Conservation (phyloP, 768 basidiomycete species). For the Psilocybe cubensis region DNA sequence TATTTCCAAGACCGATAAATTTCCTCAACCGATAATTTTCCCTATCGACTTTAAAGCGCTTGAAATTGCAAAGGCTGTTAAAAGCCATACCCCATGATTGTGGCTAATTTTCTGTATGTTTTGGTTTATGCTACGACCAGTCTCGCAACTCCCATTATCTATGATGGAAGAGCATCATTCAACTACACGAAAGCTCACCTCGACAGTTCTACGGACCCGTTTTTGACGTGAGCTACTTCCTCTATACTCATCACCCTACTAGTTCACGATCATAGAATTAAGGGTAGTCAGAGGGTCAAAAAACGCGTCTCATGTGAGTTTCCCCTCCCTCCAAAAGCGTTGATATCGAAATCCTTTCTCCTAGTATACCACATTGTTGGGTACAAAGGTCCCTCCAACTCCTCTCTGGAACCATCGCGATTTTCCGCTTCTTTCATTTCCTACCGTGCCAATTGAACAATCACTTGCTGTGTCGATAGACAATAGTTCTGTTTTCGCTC, state of each 20-base stretch:
- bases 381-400: slow-evolving; percentile 40
- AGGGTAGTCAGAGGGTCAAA: slow-evolving; percentile 61
- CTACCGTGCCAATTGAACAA: slow-evolving; percentile 45
- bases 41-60: neutral
- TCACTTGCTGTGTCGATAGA: slow-evolving; percentile 56
- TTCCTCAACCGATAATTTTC: slow-evolving; percentile 9
- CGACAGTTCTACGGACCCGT: slow-evolving; percentile 52
- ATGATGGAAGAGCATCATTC: slow-evolving; percentile 63
- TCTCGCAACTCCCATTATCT: slow-evolving; percentile 37
- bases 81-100: slow-evolving; percentile 9
- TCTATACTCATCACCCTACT: neutral
- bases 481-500: slow-evolving; percentile 58
- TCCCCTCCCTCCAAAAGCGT: neutral
- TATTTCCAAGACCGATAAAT: slow-evolving; percentile 8
- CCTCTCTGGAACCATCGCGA: slow-evolving; percentile 48
- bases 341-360: neutral
- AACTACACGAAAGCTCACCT: slow-evolving; percentile 45
- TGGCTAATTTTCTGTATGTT: slow-evolving; percentile 1
- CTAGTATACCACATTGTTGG: slow-evolving; percentile 50
- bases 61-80: neutral
- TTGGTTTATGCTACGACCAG: slow-evolving; percentile 1
- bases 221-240: slow-evolving; percentile 54
- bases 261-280: neutral
- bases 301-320: slow-evolving; percentile 53
- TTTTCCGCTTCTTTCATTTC: slow-evolving; percentile 22